Conservation (phyloP, 768 basidiomycete species). For the Boletus patriciae region DNA sequence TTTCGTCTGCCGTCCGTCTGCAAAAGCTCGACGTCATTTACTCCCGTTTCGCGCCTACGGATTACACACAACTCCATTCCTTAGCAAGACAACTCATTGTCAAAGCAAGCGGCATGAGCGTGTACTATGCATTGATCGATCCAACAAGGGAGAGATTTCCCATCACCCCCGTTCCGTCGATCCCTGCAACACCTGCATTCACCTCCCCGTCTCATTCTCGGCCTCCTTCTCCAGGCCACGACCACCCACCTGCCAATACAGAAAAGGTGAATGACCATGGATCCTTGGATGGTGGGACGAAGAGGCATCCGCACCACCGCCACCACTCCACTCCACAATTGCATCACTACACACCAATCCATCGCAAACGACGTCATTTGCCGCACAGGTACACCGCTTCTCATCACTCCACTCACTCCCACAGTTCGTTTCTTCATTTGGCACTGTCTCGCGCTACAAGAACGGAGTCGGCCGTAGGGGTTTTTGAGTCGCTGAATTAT, state of each 20-base stretch:
- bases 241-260: background rate
- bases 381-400: conserved; percentile 15
- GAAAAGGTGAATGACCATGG: background rate
- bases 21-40: conserved; percentile 63
- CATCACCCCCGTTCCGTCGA: conserved; percentile 42
- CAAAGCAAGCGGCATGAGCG: conserved; percentile 60
- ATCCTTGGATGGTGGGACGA: background rate
- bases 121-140: conserved; percentile 66
- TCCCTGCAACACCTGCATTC: conserved; percentile 36
- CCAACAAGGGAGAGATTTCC: conserved; percentile 60
- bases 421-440: conserved; percentile 41
- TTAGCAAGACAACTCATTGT: conserved; percentile 51
- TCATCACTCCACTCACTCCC: conserved; percentile 33
- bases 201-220: conserved; percentile 35
- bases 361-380: conserved; percentile 10
- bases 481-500: conserved; percentile 72
- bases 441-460: conserved; percentile 33
- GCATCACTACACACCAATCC: conserved; percentile 2
- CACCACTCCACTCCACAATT: conserved; percentile 1
- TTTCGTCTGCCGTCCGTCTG: conserved; percentile 53
- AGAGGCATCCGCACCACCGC: background rate
- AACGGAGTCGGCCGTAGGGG: conserved; percentile 60
- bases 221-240: conserved; percentile 30
- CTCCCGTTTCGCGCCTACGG: conserved; percentile 56
- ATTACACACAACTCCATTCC: conserved; percentile 54